Percentiles rank a stretch among this genome's conserved stretches.
Evolutionary conservation across 163 green algal species (phyloP).

Genomic region (Prototheca wickerhamii): DNA sequence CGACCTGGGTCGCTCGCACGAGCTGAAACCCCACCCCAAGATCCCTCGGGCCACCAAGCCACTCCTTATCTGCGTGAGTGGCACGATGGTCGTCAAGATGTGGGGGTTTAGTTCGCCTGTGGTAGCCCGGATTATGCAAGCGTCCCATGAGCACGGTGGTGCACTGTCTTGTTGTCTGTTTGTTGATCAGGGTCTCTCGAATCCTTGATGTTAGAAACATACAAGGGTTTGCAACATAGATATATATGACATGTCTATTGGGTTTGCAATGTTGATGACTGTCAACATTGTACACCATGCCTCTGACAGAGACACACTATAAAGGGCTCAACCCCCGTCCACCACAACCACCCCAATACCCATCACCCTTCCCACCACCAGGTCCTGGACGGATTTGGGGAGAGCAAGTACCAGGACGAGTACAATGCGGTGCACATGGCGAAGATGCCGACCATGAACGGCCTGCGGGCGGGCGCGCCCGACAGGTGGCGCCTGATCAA

Average conservation of each 20-base stretch:
- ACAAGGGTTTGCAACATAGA: no score
- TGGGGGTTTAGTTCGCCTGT: no score
- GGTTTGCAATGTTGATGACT: no score
- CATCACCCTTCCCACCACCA: not conserved
- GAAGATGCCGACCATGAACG: constrained; percentile 18
- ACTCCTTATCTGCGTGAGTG: constrained; percentile 3
- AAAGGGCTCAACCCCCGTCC: no score
- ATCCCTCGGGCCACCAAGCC: not conserved
- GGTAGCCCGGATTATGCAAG: no score
- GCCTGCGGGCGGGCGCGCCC: constrained; percentile 1
- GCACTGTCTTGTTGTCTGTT: no score
- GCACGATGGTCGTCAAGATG: not conserved
- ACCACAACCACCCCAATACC: not conserved
- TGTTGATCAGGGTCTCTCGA: no score
- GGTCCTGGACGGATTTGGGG: constrained; percentile 20
- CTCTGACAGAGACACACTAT: no score
- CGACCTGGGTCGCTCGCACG: not conserved
- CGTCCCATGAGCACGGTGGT: not conserved
- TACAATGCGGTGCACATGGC: constrained; percentile 24
- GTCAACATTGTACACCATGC: no score
- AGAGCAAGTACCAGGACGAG: constrained; percentile 18
- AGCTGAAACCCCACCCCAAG: not conserved
- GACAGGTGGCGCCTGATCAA: constrained; percentile 17
- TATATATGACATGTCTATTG: not conserved
- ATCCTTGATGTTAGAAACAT: no score